These are phyloP conservation scores for Ascomycota sp. DNA, from an alignment of 2,329 filamentous ascomycete genomes.

Conservation along the genomic window DNA sequence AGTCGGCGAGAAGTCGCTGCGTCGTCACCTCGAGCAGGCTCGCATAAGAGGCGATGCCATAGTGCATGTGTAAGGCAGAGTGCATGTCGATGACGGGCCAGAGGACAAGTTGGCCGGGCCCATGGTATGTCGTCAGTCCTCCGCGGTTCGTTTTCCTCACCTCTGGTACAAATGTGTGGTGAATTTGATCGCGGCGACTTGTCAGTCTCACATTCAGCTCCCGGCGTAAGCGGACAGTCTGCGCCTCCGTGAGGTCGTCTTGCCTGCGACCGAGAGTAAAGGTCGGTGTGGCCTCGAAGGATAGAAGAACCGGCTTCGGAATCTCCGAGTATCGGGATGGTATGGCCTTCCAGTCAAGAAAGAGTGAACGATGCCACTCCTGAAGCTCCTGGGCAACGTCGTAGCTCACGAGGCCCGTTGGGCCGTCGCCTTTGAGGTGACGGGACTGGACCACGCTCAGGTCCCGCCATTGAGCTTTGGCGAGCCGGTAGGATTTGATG, in stretches of 20 bases:
- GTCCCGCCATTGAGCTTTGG: too few species aligned
- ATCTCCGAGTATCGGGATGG: slow-evolving; percentile 10
- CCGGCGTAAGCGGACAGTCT: slow-evolving; percentile 22
- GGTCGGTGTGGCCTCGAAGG: slow-evolving; percentile 63
- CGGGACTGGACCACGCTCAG: slow-evolving; percentile 9
- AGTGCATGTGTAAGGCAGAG: slow-evolving; percentile 27
- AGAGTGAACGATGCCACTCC: slow-evolving; percentile 12
- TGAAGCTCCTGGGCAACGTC: slow-evolving; percentile 12
- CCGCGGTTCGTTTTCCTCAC: slow-evolving; percentile 59
- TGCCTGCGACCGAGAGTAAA: slow-evolving; percentile 86
- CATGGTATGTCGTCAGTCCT: slow-evolving; percentile 86
- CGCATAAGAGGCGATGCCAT: slow-evolving; percentile 60
- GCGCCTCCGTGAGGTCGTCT: slow-evolving; percentile 21
- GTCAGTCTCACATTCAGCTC: slow-evolving; percentile 15
- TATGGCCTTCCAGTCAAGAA: slow-evolving; percentile 15
- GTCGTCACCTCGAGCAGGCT: slow-evolving; percentile 58
- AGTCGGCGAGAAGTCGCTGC: slow-evolving; percentile 35
- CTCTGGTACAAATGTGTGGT: slow-evolving; percentile 24
- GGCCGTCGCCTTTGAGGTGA: slow-evolving; percentile 8
- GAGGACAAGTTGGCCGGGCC: slow-evolving; percentile 78
- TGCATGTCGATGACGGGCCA: slow-evolving; percentile 79
- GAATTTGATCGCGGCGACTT: slow-evolving; percentile 9
- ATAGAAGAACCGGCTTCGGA: slow-evolving; percentile 53
- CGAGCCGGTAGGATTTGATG: too few species aligned
- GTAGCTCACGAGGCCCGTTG: slow-evolving; percentile 10